These are phyloP conservation scores for Beauveria varroae DNA, from an alignment of 2,329 filamentous ascomycete species.

Conservation along the genomic window DNA sequence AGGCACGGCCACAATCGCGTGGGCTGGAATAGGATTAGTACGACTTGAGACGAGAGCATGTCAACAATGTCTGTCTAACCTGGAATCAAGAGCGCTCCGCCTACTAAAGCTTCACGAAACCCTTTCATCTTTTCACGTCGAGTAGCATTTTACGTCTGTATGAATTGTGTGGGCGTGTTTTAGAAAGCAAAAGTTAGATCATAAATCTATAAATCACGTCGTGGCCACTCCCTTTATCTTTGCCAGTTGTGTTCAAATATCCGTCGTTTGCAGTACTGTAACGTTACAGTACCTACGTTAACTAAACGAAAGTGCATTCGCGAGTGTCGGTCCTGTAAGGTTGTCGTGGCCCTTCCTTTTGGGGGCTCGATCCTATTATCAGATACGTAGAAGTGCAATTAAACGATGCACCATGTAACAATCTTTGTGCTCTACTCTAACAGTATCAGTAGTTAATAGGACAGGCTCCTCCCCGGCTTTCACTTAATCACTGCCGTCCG, in stretches of 20 bases:
- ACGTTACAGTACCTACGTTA: not conserved
- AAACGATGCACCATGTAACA: too few species aligned
- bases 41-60: not conserved
- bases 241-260: not conserved
- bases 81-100: not conserved
- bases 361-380: too few species aligned
- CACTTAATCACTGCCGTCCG: not conserved
- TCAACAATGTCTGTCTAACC: not conserved
- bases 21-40: not conserved
- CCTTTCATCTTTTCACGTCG: not conserved
- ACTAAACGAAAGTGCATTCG: not conserved
- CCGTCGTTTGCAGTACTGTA: not conserved
- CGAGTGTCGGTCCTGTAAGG: not conserved
- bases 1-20: not conserved
- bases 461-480: not conserved
- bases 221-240: not conserved
- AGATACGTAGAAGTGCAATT: too few species aligned
- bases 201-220: not conserved
- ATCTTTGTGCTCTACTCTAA: not conserved
- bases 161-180: not conserved
- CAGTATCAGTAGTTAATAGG: not conserved
- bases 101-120: not conserved
- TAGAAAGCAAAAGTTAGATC: not conserved
- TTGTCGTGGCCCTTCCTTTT: too few species aligned
- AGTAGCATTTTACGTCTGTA: not conserved